Percentiles rank a stretch among this genome's conserved stretches.
These are phyloP conservation scores for Cucurbita moschata DNA, from an alignment of 306 rosid species.

Conservation along the genomic window DNA sequence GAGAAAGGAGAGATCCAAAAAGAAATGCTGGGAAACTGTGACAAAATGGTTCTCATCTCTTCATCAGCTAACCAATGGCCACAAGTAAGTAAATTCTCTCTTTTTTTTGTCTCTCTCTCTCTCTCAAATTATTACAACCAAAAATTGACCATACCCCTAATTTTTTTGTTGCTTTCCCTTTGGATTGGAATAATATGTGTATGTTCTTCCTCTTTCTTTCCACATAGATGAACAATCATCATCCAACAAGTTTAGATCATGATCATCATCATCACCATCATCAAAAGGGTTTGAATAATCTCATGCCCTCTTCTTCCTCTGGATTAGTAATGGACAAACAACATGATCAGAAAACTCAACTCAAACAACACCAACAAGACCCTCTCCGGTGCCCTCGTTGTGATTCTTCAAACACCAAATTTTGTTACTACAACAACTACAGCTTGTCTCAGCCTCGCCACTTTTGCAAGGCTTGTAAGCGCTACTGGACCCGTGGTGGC, in stretches of 20 bases:
- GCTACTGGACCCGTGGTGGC: slow-evolving; percentile 96
- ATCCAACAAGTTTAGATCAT: slow-evolving; percentile 30
- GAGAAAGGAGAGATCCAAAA: neutral
- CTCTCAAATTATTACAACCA: slow-evolving; percentile 48
- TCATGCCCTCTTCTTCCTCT: slow-evolving; percentile 35
- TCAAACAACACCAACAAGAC: slow-evolving; percentile 34
- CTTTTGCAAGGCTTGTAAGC: slow-evolving; percentile 94
- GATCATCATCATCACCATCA: slow-evolving; percentile 24
- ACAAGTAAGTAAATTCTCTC: slow-evolving; percentile 29
- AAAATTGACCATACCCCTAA: slow-evolving; percentile 37
- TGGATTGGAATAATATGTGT: neutral
- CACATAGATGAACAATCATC: slow-evolving; percentile 5
- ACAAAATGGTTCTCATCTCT: slow-evolving; percentile 41
- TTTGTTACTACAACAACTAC: slow-evolving; percentile 97
- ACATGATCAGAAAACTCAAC: slow-evolving; percentile 25
- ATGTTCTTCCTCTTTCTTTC: neutral
- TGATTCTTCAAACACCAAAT: slow-evolving; percentile 85
- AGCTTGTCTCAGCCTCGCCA: slow-evolving; percentile 90
- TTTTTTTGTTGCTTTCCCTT: neutral
- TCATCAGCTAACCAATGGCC: slow-evolving; percentile 59
- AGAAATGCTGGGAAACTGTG: slow-evolving; percentile 46
- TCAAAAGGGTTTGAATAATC: slow-evolving; percentile 13
- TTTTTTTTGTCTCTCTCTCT: slow-evolving; percentile 11
- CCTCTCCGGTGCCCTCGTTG: slow-evolving; percentile 79
- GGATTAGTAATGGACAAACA: slow-evolving; percentile 35